Evolutionary conservation across 768 basidiomycete species (phyloP).

Genomic region (Collybiopsis confluens): DNA sequence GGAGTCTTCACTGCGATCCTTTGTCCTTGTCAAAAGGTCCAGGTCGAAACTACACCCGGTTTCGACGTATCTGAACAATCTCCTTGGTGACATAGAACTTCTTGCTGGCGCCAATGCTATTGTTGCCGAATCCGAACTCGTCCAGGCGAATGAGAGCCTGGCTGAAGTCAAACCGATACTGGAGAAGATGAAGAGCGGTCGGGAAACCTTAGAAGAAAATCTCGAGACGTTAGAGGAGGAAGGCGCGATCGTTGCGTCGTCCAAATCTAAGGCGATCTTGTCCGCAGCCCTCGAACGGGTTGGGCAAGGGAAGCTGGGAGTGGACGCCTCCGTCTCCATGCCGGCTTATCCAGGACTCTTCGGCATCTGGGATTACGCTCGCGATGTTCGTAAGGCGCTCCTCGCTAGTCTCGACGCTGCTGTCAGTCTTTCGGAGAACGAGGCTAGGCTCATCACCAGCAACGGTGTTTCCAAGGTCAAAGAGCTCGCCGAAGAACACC

Average conservation of each 20-base stretch:
- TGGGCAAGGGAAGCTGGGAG: conserved; percentile 67
- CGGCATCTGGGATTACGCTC: conserved; percentile 81
- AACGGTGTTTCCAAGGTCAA: conserved; percentile 63
- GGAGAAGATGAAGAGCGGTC: conserved; percentile 78
- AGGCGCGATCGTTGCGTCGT: conserved; percentile 48
- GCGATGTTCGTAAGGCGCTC: conserved; percentile 72
- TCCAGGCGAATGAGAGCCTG: conserved; percentile 68
- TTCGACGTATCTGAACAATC: conserved; percentile 83
- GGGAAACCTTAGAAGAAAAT: conserved; percentile 72
- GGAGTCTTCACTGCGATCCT: conserved; percentile 85
- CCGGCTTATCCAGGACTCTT: conserved; percentile 83
- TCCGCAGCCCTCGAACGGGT: conserved; percentile 71
- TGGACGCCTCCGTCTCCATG: conserved; percentile 46
- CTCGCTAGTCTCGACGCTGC: conserved; percentile 79
- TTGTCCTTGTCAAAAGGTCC: conserved; percentile 93
- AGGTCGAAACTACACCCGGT: conserved; percentile 95
- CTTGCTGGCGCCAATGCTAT: conserved; percentile 83
- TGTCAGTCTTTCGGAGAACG: conserved; percentile 76
- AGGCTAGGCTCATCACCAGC: conserved; percentile 67
- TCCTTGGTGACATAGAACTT: conserved; percentile 87
- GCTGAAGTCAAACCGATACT: conserved; percentile 71
- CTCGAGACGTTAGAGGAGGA: conserved; percentile 79
- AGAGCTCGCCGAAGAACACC: conserved; percentile 67
- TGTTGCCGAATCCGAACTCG: conserved; percentile 76
- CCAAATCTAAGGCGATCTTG: conserved; percentile 56